A percentile compares a stretch with the other conserved stretches of the same genome.
These are phyloP conservation scores for Apiotrichum siamense DNA, from an alignment of 1,284 basidiomycete species.

Conservation along the genomic window DNA sequence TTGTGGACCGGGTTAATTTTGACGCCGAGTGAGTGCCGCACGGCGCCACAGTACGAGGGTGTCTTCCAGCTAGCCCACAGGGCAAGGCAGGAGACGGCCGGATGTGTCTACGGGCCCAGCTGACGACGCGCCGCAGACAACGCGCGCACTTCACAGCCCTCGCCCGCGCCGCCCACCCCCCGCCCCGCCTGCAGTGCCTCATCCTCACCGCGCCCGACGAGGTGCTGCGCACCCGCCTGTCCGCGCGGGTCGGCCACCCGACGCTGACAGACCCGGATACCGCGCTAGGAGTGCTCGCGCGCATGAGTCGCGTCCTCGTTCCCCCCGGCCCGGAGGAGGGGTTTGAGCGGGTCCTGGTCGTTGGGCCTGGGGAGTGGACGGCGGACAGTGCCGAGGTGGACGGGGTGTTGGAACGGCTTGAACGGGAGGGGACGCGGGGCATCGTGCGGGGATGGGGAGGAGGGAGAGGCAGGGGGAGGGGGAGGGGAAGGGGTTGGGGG, in stretches of 20 bases:
- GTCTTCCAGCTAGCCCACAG: not conserved
- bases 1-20: constrained; percentile 45
- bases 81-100: no score
- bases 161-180: constrained; percentile 7
- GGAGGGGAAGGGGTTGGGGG: not conserved
- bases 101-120: no score
- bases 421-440: not conserved
- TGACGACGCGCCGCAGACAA: no score
- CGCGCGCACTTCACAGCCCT: constrained; percentile 42
- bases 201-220: constrained; percentile 19
- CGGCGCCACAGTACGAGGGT: not conserved
- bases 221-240: constrained; percentile 31
- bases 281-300: constrained; percentile 33
- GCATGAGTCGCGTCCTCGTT: constrained; percentile 29
- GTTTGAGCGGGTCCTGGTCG: constrained; percentile 11
- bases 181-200: constrained; percentile 15
- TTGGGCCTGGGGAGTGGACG: not conserved
- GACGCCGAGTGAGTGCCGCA: constrained; percentile 32
- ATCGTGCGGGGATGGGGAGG: not conserved
- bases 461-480: not conserved
- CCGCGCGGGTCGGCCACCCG: constrained; percentile 32
- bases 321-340: constrained; percentile 23
- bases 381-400: not conserved
- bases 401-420: not conserved
- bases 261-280: constrained; percentile 36